phyloP scores from a whole-genome alignment of 148 eudicot species.

The Rhododendron ferrugineum region DNA sequence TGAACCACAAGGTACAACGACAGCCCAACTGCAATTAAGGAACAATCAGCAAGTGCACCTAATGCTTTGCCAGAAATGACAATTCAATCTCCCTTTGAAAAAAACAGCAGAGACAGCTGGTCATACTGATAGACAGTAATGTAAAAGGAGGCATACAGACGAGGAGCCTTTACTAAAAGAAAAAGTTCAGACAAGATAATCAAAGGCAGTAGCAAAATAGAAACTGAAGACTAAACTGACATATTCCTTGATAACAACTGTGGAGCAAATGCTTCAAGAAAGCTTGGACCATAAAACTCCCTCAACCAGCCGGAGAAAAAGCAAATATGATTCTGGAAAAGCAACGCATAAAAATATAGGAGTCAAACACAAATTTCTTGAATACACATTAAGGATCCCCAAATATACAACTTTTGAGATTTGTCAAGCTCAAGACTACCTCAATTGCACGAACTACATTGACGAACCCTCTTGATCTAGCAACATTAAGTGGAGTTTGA shows the following conservation, averaged over 20 bases:
- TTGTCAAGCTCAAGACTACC: slow-evolving; percentile 24
- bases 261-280: slow-evolving; percentile 43
- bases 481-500: slow-evolving; percentile 54
- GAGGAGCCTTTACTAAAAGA: background rate
- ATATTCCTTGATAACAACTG: slow-evolving; percentile 48
- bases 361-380: background rate
- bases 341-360: background rate
- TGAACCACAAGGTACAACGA: slow-evolving; percentile 38
- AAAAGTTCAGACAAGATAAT: background rate
- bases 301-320: slow-evolving; percentile 47
- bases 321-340: slow-evolving; percentile 42
- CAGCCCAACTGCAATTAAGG: slow-evolving; percentile 45
- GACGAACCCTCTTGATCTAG: slow-evolving; percentile 41
- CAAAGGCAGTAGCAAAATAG: slow-evolving; percentile 6
- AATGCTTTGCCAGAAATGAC: background rate
- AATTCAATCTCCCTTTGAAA: background rate
- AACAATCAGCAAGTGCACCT: slow-evolving; percentile 5
- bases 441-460: slow-evolving; percentile 55
- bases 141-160: background rate
- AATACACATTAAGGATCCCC: background rate
- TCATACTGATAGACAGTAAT: background rate
- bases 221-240: slow-evolving; percentile 23
- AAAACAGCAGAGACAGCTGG: background rate
- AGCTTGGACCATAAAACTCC: slow-evolving; percentile 42
- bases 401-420: background rate